A percentile compares a stretch with the other conserved stretches of the same genome.
Conservation (phyloP, 2,329 filamentous ascomycete genomes). For the Polychaeton citri region DNA sequence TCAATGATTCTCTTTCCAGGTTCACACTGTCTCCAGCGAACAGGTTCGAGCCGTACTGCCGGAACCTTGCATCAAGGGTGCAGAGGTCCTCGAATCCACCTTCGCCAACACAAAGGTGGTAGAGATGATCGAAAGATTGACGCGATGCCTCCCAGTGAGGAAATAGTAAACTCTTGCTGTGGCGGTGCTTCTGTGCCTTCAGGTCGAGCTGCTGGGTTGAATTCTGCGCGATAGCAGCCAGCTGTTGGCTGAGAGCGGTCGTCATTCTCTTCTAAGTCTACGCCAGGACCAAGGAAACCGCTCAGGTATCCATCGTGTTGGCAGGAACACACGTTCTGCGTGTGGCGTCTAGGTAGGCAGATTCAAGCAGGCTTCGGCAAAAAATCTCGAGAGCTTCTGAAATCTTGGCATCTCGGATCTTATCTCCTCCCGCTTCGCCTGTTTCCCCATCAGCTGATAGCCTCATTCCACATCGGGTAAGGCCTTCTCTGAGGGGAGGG, state of each 20-base stretch:
- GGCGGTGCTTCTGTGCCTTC: constrained; percentile 80
- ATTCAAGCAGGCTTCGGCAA: not conserved
- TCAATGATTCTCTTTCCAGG: constrained; percentile 79
- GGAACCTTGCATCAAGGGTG: constrained; percentile 67
- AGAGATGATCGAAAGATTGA: constrained; percentile 84
- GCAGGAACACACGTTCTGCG: no score
- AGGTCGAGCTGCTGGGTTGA: constrained; percentile 85
- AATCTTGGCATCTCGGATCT: no score
- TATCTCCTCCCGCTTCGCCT: no score
- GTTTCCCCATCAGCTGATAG: no score
- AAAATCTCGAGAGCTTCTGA: not conserved
- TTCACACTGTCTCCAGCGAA: constrained; percentile 90
- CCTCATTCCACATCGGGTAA: no score
- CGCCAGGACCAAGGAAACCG: no score
- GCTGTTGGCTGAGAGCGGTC: constrained; percentile 79
- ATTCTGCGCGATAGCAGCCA: constrained; percentile 80
- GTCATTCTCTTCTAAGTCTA: constrained; percentile 59
- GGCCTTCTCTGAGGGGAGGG: no score
- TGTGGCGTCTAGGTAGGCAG: no score
- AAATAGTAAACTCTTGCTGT: constrained; percentile 92
- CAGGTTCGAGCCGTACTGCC: constrained; percentile 59
- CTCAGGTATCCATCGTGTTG: no score
- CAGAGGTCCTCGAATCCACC: constrained; percentile 90
- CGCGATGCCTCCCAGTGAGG: constrained; percentile 70
- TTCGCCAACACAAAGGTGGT: constrained; percentile 54